Evolutionary conservation across 2,329 filamentous ascomycete genomes (phyloP), one percentile per base, ranked within the genome.

Genomic region (Colletotrichum sp.): DNA sequence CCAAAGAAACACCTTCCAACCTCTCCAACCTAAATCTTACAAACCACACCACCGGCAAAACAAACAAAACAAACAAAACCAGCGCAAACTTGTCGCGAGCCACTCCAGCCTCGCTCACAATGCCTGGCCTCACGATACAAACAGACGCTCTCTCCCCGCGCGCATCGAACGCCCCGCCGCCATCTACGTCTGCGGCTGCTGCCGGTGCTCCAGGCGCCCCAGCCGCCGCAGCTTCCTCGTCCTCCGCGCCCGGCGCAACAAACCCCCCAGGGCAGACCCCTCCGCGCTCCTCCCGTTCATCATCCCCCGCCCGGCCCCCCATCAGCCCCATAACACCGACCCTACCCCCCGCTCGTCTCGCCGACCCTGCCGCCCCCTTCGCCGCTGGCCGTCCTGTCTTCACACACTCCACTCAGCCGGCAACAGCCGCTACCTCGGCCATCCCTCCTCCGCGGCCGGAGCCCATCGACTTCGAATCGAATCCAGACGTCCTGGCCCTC

Each of bases 401-500:
- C 70, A 85, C 87, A 9, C 88, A 90, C 78, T 81, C 82, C 24
- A 79, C 83, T 15, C 87, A 88, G 72, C 81, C 83, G 9, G 27
- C 85, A 85, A 73, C 80, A 78, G 76, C 72, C 21, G 63, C 76
- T 51, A 61, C 75, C 27, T 78, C 79, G 38, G 81, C 82, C 47
- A 83, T 88, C 43, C 80, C 84, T 1, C 86, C 88, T 3, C 88
- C 89, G 6, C 84, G 85, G 4, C 87, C 88, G 0, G 83, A 86
- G 51, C 86, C 90, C 58, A 86, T 93, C 72, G 86, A 89, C 77
- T 91, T 92, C 74, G 87, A 90, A 76, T 83, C 85, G 69, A 98
- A 98, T 80, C 92, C 95, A 9, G 96, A 98, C 86, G 95, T 93
- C 29, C 93, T 98, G 74, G 96, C 96, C 7, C 88, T 98, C 73